Evolutionary conservation across 768 basidiomycete species (phyloP).

Genomic region (Podaxis sp.): DNA sequence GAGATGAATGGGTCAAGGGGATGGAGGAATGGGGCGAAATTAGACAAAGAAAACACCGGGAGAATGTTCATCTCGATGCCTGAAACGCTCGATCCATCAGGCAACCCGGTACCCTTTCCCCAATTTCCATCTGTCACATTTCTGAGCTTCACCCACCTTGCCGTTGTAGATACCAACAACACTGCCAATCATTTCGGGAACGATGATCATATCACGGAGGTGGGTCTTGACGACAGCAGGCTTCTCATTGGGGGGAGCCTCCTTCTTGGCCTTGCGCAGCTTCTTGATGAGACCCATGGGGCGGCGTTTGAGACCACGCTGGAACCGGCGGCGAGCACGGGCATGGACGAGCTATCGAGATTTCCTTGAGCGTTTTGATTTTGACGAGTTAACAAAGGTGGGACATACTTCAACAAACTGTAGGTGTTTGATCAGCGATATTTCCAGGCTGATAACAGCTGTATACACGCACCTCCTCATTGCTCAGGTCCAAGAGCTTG

Average conservation of each 20-base stretch:
- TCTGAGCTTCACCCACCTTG: slow-evolving; percentile 55
- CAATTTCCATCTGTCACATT: not conserved
- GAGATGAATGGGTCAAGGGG: not conserved
- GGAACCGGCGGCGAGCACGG: slow-evolving; percentile 97
- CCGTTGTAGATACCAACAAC: slow-evolving; percentile 99
- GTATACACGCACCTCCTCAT: slow-evolving; percentile 78
- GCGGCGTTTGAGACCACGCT: slow-evolving; percentile 97
- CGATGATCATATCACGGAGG: slow-evolving; percentile 99
- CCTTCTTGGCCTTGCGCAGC: slow-evolving; percentile 99
- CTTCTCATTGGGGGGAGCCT: slow-evolving; percentile 99
- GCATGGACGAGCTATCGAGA: slow-evolving; percentile 86
- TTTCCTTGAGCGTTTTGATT: slow-evolving; percentile 1
- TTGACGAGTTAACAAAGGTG: not conserved
- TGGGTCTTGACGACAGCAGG: slow-evolving; percentile 99
- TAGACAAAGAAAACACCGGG: not conserved
- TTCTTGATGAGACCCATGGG: slow-evolving; percentile 99
- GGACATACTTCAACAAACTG: slow-evolving; percentile 78
- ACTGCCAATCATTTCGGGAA: slow-evolving; percentile 99
- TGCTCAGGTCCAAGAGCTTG: slow-evolving; percentile 94
- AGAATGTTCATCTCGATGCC: not conserved
- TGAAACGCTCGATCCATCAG: slow-evolving; percentile 8
- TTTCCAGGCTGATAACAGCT: not conserved
- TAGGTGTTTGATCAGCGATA: slow-evolving; percentile 1
- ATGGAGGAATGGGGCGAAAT: not conserved
- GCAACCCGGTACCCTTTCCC: not conserved